These are phyloP conservation scores for Podila clonocystis DNA, from an alignment of 192 early-diverging fungal species.

Conservation along the genomic window DNA sequence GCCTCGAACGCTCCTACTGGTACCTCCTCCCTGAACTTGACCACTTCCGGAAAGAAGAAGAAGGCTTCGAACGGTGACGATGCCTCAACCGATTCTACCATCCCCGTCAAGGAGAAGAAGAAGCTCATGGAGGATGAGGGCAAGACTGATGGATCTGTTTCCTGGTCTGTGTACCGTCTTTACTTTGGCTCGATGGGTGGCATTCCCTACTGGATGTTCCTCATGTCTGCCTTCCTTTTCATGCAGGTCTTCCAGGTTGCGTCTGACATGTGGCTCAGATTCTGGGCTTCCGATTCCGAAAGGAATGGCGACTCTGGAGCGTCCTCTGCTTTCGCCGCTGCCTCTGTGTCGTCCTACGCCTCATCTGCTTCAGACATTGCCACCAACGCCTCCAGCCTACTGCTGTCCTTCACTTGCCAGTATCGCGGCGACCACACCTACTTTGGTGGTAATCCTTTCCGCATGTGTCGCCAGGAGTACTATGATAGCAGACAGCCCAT, in stretches of 20 bases:
- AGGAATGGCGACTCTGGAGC: slow-evolving; percentile 1
- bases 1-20: slow-evolving; percentile 10
- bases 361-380: slow-evolving; percentile 18
- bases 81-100: slow-evolving; percentile 57
- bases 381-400: slow-evolving; percentile 29
- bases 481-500: slow-evolving; percentile 41
- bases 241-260: slow-evolving; percentile 57
- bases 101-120: slow-evolving; percentile 49
- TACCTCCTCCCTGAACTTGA: slow-evolving; percentile 22
- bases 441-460: slow-evolving; percentile 39
- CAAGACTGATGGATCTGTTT: slow-evolving; percentile 83
- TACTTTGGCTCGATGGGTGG: slow-evolving; percentile 81
- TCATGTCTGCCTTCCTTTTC: slow-evolving; percentile 55
- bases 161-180: slow-evolving; percentile 75
- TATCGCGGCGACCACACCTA: slow-evolving; percentile 48
- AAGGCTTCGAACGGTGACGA: slow-evolving; percentile 38
- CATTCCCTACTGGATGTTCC: slow-evolving; percentile 65
- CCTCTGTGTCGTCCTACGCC: slow-evolving; percentile 22
- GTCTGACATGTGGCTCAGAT: slow-evolving; percentile 42
- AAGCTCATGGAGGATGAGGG: slow-evolving; percentile 87
- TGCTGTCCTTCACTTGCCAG: slow-evolving; percentile 51
- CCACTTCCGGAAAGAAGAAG: slow-evolving; percentile 44
- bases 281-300: slow-evolving; percentile 34
- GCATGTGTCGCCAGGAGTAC: slow-evolving; percentile 41
- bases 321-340: slow-evolving; percentile 15